phyloP scores from a whole-genome alignment of 331 rosid genomes.

The Erythrophleum ivorense region DNA sequence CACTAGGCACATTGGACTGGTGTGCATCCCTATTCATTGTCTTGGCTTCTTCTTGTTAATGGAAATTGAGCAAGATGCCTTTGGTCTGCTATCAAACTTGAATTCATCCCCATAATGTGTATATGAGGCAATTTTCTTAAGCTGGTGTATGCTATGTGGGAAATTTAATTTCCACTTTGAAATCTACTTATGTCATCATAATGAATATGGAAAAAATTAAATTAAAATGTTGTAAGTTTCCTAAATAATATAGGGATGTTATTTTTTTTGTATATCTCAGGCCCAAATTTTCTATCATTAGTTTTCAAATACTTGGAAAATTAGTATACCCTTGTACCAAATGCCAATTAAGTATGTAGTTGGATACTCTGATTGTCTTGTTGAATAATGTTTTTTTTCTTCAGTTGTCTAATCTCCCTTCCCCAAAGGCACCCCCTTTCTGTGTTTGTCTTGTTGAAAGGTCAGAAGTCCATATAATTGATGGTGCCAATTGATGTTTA shows the following conservation, averaged over 20 bases:
- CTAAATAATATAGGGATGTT: not conserved
- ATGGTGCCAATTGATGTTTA: not conserved
- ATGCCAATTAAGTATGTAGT: not conserved
- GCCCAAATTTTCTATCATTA: not conserved
- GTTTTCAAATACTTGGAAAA: not conserved
- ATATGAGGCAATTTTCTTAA: not conserved
- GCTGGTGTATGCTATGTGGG: not conserved
- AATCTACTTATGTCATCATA: not conserved
- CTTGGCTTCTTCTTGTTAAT: too few species aligned
- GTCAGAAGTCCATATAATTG: constrained; percentile 17
- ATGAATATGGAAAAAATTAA: not conserved
- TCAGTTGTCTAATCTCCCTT: not conserved
- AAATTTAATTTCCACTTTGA: not conserved
- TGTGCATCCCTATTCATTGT: too few species aligned
- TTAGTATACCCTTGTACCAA: not conserved
- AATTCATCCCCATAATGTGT: not conserved
- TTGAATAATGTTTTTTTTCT: not conserved
- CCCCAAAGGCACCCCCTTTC: not conserved
- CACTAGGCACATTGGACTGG: too few species aligned
- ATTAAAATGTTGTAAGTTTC: not conserved
- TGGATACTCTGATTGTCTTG: not conserved
- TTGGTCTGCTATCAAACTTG: not conserved
- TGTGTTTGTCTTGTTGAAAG: constrained; percentile 10
- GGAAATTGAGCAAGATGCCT: not conserved
- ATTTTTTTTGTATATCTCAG: not conserved